A percentile compares a stretch with the other conserved stretches of the same genome.
Conservation (phyloP, 805 yeast species). For the Wickerhamomyces pijperi region DNA sequence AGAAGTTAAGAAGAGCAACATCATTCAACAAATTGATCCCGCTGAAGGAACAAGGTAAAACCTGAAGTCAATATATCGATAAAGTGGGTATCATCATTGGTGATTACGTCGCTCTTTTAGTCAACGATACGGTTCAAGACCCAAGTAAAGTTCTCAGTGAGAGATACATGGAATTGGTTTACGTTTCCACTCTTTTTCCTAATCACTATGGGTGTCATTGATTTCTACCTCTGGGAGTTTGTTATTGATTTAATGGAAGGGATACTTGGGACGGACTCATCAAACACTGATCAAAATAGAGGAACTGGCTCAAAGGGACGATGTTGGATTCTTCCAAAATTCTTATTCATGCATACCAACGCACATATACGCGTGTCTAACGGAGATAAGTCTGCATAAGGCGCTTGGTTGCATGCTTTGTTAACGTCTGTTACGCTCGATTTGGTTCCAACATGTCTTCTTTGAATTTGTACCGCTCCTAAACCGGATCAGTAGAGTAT, state of each 20-base stretch:
- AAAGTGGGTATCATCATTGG: neutral
- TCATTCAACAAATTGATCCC: slow-evolving; percentile 5
- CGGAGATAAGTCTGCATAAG: too few species aligned
- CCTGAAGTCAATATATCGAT: neutral
- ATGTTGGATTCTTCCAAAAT: too few species aligned
- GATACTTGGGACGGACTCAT: neutral
- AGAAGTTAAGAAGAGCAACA: neutral
- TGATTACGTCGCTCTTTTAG: slow-evolving; percentile 2
- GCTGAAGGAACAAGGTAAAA: slow-evolving; percentile 1
- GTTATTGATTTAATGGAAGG: neutral
- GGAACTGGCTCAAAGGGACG: slow-evolving; percentile 5
- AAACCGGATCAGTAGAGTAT: too few species aligned
- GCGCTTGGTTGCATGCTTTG: too few species aligned
- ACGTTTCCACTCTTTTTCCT: neutral
- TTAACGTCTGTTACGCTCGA: too few species aligned
- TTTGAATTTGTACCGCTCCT: too few species aligned
- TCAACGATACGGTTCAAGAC: neutral
- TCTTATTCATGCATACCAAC: too few species aligned
- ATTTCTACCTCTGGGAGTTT: neutral
- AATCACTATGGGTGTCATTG: neutral
- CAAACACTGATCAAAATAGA: too few species aligned
- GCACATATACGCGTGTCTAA: too few species aligned
- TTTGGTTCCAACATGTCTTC: too few species aligned
- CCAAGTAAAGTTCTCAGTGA: neutral
- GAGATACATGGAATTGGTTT: neutral